Evolutionary conservation across 331 rosid genomes (phyloP), one percentile per base, ranked within the genome.

Genomic region (Saraca asoca): DNA sequence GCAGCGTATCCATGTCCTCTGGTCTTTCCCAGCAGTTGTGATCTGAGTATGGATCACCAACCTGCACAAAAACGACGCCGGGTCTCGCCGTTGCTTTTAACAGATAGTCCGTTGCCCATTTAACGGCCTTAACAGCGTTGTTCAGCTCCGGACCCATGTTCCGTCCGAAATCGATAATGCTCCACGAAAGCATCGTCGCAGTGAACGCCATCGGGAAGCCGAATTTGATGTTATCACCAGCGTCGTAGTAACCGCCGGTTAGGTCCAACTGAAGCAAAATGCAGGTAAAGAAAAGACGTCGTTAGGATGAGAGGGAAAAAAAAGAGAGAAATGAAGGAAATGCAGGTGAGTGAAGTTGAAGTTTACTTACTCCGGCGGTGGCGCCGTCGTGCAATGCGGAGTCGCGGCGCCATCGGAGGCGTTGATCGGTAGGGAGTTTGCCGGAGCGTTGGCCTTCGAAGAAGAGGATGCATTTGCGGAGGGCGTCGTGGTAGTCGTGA

Each of bases 371-470:
- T 7, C 96, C 97, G 59, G 80, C 83, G 1, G 89, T 65, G 46
- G 83, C 79, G 0, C 98, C 98, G 75, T 94, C 98, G 75, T 79
- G 90, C 54, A 90, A 33, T 46, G 90, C 98, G 1, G 98, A 94
- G 81, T 94, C 84, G 0, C 71, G 88, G 54, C 98, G 98, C 98
- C 98, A 94, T 12, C 66, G 74, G 73, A 94, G 75, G 31, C 97
- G 97, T 74, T 93, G 98, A 50, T 93, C 97, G 0, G 81, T 70
- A 0, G 97, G 98, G 53, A 93, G 90, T 43, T 41, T 81, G 0
- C 98, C 98, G 7, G 98, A 93, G 55, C 98, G 98, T 14, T 94
- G 98, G 86, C 98, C 98, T 75, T 94, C 98, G 70, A 90, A 94
- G 84, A 90, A 94, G 79, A 94, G 96, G 20, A 94, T 90, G 84